Percentiles rank a stretch among this genome's conserved stretches.
phyloP scores from a whole-genome alignment of 805 yeast genomes.

The Saccharomycopsis schoenii region DNA sequence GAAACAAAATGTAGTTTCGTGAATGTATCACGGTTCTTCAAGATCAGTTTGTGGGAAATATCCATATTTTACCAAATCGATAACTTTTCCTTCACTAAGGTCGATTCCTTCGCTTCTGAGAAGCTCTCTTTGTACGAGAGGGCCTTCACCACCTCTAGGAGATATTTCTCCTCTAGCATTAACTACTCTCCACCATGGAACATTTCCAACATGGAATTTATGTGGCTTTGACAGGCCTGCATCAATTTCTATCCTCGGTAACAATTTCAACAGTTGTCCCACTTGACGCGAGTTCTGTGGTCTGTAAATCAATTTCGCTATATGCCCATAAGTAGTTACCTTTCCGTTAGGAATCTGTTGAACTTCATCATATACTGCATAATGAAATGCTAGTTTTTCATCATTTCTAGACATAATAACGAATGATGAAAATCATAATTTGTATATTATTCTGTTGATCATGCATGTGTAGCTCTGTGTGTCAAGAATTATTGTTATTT shows the following conservation, averaged over 20 bases:
- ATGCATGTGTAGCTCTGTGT: no score
- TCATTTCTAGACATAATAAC: slow-evolving; percentile 2
- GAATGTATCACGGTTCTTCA: slow-evolving; percentile 21
- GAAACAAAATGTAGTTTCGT: no score
- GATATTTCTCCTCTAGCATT: slow-evolving; percentile 56
- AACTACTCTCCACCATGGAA: slow-evolving; percentile 81
- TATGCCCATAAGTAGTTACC: slow-evolving; percentile 67
- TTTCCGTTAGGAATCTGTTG: slow-evolving; percentile 48
- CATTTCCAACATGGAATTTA: slow-evolving; percentile 26
- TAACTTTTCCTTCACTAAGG: slow-evolving; percentile 22
- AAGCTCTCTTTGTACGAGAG: slow-evolving; percentile 25
- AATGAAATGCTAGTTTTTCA: slow-evolving; percentile 47
- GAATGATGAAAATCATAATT: background rate
- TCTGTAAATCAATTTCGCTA: slow-evolving; percentile 50
- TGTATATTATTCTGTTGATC: no score
- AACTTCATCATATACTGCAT: slow-evolving; percentile 48
- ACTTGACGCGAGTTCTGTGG: slow-evolving; percentile 69
- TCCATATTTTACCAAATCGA: slow-evolving; percentile 32
- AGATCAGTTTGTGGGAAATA: slow-evolving; percentile 56
- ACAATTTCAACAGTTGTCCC: slow-evolving; percentile 56
- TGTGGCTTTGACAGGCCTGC: slow-evolving; percentile 18
- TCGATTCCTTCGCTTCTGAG: slow-evolving; percentile 15
- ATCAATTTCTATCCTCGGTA: slow-evolving; percentile 26
- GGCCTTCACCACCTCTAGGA: slow-evolving; percentile 41
- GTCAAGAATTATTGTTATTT: no score